Percentiles rank a stretch among this genome's conserved stretches.
phyloP scores from a whole-genome alignment of 345 rosid genomes.

The Gynandropsis gynandra region DNA sequence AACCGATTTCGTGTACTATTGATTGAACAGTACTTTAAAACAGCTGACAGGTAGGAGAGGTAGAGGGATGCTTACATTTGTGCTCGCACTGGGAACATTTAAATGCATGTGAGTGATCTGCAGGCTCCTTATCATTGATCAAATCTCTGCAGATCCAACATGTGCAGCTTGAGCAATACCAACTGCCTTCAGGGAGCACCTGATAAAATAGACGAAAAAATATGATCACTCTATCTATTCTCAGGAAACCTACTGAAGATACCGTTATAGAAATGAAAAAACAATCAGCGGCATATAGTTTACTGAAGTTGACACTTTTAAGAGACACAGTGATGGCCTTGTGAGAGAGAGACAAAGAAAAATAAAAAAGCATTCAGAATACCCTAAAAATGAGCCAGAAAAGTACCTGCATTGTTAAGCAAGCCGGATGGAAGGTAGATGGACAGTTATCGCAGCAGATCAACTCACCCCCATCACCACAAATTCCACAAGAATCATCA shows the following conservation, averaged over 20 bases:
- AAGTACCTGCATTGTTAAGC: conserved; percentile 75
- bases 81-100: conserved; percentile 86
- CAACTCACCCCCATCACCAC: conserved; percentile 91
- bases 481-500: conserved; percentile 93
- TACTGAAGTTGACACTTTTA: too few relatives aligned
- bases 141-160: conserved; percentile 70
- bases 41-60: conserved; percentile 1
- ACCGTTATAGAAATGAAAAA: conserved; percentile 8
- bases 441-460: conserved; percentile 97
- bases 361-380: too few relatives aligned
- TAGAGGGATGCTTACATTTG: conserved; percentile 54
- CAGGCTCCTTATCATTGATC: conserved; percentile 48
- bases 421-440: conserved; percentile 76
- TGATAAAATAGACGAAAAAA: conserved; percentile 26
- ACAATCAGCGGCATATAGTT: too few relatives aligned
- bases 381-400: conserved; percentile 24
- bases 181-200: conserved; percentile 89
- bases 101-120: conserved; percentile 38
- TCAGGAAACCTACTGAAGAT: too few relatives aligned
- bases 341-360: too few relatives aligned
- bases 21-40: conserved; percentile 5
- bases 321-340: too few relatives aligned
- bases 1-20: conserved; percentile 7
- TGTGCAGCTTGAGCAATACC: conserved; percentile 92
- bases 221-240: conserved; percentile 14